Conservation (phyloP, 73 alveolate species). For the Paramecium tetraurelia region DNA sequence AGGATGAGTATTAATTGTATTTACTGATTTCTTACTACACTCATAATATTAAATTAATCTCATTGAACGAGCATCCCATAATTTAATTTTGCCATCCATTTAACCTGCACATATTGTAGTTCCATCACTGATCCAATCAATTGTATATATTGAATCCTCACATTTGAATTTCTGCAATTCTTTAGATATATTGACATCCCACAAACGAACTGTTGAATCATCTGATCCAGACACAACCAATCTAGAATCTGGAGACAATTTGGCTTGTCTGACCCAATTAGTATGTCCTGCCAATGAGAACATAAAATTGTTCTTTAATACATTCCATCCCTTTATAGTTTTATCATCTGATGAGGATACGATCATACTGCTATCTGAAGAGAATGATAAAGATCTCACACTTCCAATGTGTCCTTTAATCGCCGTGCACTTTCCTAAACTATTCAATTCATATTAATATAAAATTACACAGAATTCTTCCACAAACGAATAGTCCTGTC, state of each 20-base stretch:
- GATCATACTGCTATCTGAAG: constrained; percentile 88
- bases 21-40: constrained; percentile 89
- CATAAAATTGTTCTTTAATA: constrained; percentile 84
- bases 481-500: constrained; percentile 78
- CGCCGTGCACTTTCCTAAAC: constrained; percentile 41
- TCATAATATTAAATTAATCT: constrained; percentile 86
- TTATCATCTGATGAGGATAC: constrained; percentile 98
- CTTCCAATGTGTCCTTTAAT: constrained; percentile 98
- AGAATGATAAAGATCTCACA: constrained; percentile 92
- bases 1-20: constrained; percentile 90
- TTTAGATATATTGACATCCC: constrained; percentile 88
- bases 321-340: constrained; percentile 94
- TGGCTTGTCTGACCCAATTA: constrained; percentile 97
- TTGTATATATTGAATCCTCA: constrained; percentile 78
- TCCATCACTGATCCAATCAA: constrained; percentile 96
- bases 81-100: constrained; percentile 94
- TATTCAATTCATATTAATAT: background rate
- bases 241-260: constrained; percentile 97
- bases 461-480: constrained; percentile 60
- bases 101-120: constrained; percentile 93
- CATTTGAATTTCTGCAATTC: constrained; percentile 77
- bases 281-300: constrained; percentile 96
- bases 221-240: constrained; percentile 95
- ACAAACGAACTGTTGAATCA: constrained; percentile 90
- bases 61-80: constrained; percentile 97